phyloP scores from a whole-genome alignment of 1,284 basidiomycete genomes.

The Farysia itapuensis region DNA sequence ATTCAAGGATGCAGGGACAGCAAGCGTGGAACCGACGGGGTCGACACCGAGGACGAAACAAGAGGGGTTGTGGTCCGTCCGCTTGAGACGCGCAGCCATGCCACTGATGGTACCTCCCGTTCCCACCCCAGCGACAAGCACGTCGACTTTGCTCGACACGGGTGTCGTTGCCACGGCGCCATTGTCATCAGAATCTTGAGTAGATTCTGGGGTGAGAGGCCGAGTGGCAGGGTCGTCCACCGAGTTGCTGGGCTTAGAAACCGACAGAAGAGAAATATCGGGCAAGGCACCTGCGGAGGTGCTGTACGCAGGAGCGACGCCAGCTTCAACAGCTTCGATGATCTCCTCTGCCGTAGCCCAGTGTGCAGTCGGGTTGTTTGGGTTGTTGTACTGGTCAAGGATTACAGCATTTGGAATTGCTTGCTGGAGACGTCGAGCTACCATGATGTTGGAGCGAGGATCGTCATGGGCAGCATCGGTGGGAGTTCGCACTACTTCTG shows the following conservation, averaged over 20 bases:
- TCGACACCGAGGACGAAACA: constrained; percentile 77
- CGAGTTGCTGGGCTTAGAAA: not conserved
- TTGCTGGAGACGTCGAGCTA: constrained; percentile 75
- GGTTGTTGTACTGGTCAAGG: constrained; percentile 79
- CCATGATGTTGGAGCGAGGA: constrained; percentile 84
- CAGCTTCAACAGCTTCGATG: constrained; percentile 72
- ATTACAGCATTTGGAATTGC: constrained; percentile 84
- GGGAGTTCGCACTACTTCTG: constrained; percentile 92
- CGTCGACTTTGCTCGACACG: constrained; percentile 67
- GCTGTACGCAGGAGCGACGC: constrained; percentile 50
- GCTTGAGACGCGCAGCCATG: constrained; percentile 73
- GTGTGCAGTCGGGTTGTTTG: constrained; percentile 64
- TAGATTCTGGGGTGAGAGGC: constrained; percentile 40
- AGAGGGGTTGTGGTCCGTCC: constrained; percentile 44
- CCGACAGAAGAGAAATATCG: too few relatives aligned
- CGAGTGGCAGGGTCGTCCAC: constrained; percentile 1
- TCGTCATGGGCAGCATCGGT: constrained; percentile 81
- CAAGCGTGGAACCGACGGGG: constrained; percentile 88
- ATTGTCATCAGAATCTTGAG: constrained; percentile 25
- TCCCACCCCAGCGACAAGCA: constrained; percentile 83
- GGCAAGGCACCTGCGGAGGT: constrained; percentile 26
- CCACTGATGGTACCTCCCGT: constrained; percentile 94
- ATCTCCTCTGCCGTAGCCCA: constrained; percentile 53
- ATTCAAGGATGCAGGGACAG: constrained; percentile 71
- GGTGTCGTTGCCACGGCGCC: constrained; percentile 13